Evolutionary conservation across 495 filamentous ascomycete genomes (phyloP), one percentile per base, ranked within the genome.

Genomic region (Neurospora sp.): DNA sequence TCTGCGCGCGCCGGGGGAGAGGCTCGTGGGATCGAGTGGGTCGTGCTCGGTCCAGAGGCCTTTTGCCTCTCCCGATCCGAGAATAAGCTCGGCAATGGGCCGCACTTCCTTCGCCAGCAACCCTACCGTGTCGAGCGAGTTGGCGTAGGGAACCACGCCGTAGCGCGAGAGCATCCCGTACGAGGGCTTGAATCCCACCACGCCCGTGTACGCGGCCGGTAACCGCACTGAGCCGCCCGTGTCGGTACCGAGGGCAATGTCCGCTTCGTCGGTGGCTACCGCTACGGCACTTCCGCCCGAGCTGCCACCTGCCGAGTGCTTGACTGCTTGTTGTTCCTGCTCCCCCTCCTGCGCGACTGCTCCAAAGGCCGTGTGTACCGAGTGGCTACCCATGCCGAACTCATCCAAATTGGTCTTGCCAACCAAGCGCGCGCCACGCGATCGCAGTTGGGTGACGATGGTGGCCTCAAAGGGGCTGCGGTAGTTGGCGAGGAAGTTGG

Each of bases 371-470:
- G 94, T 96, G 78, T 94, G 82, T 3, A 85, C 87, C 18, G 93
- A 93, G 82, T 98, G 92, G 12, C 94, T 96, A 44, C 96, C 96
- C 96, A 99, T 99, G 27, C 96, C 96, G 82, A 98, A 99, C 79
- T 98, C 96, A 84, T 99, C 96, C 76, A 99, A 85, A 80, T 97
- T 97, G 0, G 94, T 94, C 80, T 97, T 98, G 9, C 91, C 91
- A 18, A 88, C 85, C 5, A 97, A 79, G 22, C 86, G 79, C 6
- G 89, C 90, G 46, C 93, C 93, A 27, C 89, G 85, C 69, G 84
- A 77, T 74, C 88, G 86, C 66, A 97, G 85, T 71, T 87, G 85
- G 12, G 73, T 76, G 14, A 97, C 88, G 41, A 97, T 93, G 4
- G 92, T 95, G 9, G 96, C 94, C 79, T 93, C 88, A 81, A 92